Evolutionary conservation across 176 grass and related monocot genomes (phyloP), one percentile per base, ranked within the genome.

Genomic region (Echinochloa phyllopogon): DNA sequence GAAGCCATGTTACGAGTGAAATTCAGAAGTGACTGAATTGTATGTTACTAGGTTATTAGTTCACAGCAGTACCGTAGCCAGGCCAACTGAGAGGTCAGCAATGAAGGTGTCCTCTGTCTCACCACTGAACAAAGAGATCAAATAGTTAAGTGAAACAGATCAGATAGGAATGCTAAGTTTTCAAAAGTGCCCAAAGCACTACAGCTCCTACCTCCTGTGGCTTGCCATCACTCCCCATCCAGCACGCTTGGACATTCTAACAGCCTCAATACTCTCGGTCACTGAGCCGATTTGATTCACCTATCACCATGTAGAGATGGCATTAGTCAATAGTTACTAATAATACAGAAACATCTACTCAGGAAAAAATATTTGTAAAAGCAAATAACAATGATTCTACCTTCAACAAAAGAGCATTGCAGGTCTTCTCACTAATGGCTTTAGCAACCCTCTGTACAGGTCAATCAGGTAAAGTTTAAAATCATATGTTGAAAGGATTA

Each of bases 51-150:
- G 7, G 20, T 11, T 39, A 50, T 15, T 39, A 50, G 76, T 57
- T 29, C 25, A 78, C 63, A 59, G 75, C 43, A 67, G 27, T 87
- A 98, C 96, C 43, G 93, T 98, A 37, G 96, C 58, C 44, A 98
- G 77, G 50, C 96, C 96, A 36, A 98, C 96, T 3, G 96, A 69
- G 39, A 98, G 87, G 70, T 98, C 96, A 20, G 96, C 93, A 75
- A 98, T 98, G 82, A 98, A 98, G 77, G 96, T 95, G 69, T 98
- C 96, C 87, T 98, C 96, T 3, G 96, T 98, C 85, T 98, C 96
- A 79, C 96, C 96, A 86, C 96, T 95, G 87, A 49, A 82, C 21
- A 45, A 77, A 33, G n/a, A 63, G 6, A 68, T n/a, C 36, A 3
- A 40, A 57, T 12, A 62, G 18, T 29, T 82, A 33, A 74, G 40